Percentiles rank a stretch among this genome's conserved stretches.
These are phyloP conservation scores for Paracorniculantispora psalliotae DNA, from an alignment of 2,329 filamentous ascomycete species.

Conservation along the genomic window DNA sequence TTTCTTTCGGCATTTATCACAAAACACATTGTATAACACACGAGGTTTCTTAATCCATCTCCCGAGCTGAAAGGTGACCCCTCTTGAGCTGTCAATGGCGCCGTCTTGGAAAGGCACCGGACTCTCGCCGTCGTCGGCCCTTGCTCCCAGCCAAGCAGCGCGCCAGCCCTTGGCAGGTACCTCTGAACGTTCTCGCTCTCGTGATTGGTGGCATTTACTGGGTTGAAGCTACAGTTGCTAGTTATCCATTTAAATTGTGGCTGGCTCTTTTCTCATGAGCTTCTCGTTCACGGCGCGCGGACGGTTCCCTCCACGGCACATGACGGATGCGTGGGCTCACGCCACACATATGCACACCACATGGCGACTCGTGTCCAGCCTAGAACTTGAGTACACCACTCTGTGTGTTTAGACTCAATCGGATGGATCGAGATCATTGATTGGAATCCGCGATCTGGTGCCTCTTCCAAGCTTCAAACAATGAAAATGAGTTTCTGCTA, in stretches of 20 bases:
- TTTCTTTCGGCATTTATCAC: neutral
- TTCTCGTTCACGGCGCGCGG: neutral
- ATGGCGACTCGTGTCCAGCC: too few relatives aligned
- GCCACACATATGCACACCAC: neutral
- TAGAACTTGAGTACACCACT: neutral
- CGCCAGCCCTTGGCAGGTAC: conserved; percentile 5
- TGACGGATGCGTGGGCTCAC: neutral
- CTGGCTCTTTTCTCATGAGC: neutral
- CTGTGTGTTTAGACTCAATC: neutral
- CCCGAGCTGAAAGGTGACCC: neutral
- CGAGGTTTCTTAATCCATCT: neutral
- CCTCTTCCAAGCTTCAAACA: too few relatives aligned
- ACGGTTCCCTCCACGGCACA: neutral
- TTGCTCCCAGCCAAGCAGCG: neutral
- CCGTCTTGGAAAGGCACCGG: neutral
- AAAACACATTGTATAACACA: neutral
- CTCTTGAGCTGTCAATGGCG: neutral
- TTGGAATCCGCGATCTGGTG: too few relatives aligned
- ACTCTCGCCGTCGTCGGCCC: neutral
- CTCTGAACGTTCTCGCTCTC: too few relatives aligned
- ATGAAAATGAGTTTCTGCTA: too few relatives aligned
- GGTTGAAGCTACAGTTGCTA: neutral
- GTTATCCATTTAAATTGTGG: neutral
- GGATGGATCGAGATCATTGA: too few relatives aligned
- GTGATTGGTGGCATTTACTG: neutral